Base-by-base conservation (phyloP, 75 land plant genomes). In the Cunninghamia lanceolata region DNA sequence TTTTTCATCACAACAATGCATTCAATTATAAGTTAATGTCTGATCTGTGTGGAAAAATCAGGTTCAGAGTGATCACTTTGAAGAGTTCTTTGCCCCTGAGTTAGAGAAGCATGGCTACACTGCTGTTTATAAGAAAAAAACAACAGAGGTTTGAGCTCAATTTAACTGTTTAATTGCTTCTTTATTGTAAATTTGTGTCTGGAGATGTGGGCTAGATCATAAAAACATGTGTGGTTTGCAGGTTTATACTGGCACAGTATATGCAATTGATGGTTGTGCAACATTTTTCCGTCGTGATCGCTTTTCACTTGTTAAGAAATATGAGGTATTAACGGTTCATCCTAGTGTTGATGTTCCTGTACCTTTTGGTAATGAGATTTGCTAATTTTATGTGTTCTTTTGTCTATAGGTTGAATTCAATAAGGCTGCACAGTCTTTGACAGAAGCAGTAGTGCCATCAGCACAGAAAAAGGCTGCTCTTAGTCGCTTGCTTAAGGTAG, bases 341-440 rank as follows among this genome's bases (percentile, higher is more conserved):
- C 35, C 3, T 74, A 36, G 25, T 66, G 16, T 21, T n/a, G 45
- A 87, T 34, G 28, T 84, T 40, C 73, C 19, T 70, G 50, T 80
- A 9, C 9, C 30, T 63, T 68, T 15, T 85, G 25, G 83, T 34
- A 4, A 17, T 42, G 32, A 36, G 35, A 34, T 36, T 70, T 3
- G 34, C 52, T 36, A 32, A 36, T 75, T 17, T 86, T 2, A 3
- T 83, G 7, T 0, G 46, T 50, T 85, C 54, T 36, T 87, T 32
- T 92, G 8, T 84, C 5, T 85, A 71, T 87, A 98, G 99, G 99
- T 96, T 92, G 99, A 98, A 82, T 98, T 98, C 89, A 98, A 98
- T 85, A 98, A 96, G 90, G 99, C 99, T 89, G 99, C 99, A 83
- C 99, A 96, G 86, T 96, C 99, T 85, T 90, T 95, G 83, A 94